phyloP scores from a whole-genome alignment of 1,284 basidiomycete genomes.

The Malassezia globosa region DNA sequence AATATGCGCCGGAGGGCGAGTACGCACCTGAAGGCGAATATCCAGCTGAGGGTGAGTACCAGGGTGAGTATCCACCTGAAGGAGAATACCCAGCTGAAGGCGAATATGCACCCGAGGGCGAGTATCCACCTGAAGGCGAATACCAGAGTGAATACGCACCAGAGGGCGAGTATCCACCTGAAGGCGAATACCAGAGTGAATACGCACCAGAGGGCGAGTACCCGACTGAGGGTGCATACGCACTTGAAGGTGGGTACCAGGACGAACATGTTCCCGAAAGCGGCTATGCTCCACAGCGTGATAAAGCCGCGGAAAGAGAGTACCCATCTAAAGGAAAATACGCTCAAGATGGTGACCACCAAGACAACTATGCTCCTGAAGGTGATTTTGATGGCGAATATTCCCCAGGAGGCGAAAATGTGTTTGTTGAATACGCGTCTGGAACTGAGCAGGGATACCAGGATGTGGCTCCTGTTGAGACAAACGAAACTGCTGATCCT shows the following conservation, averaged over 20 bases:
- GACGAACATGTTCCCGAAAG: conserved; percentile 8
- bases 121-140: not conserved
- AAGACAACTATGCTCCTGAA: not conserved
- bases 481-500: too few relatives aligned
- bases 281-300: too few relatives aligned
- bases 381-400: not conserved
- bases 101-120: not conserved
- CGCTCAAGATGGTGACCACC: not conserved
- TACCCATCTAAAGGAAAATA: too few relatives aligned
- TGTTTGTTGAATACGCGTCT: not conserved
- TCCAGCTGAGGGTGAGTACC: not conserved
- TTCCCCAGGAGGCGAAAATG: not conserved
- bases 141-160: conserved; percentile 6
- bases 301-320: too few relatives aligned
- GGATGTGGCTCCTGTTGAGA: too few relatives aligned
- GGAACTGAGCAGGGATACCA: too few relatives aligned
- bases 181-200: conserved; percentile 3
- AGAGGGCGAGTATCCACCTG: not conserved
- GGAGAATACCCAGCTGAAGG: conserved; percentile 1
- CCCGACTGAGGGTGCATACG: conserved; percentile 6
- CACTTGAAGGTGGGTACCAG: conserved; percentile 1
- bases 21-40: conserved; percentile 4
- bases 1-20: conserved; percentile 1
- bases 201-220: conserved; percentile 10
- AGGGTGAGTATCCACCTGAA: not conserved